phyloP scores from a whole-genome alignment of 805 yeast species.

The Candida oleophila region DNA sequence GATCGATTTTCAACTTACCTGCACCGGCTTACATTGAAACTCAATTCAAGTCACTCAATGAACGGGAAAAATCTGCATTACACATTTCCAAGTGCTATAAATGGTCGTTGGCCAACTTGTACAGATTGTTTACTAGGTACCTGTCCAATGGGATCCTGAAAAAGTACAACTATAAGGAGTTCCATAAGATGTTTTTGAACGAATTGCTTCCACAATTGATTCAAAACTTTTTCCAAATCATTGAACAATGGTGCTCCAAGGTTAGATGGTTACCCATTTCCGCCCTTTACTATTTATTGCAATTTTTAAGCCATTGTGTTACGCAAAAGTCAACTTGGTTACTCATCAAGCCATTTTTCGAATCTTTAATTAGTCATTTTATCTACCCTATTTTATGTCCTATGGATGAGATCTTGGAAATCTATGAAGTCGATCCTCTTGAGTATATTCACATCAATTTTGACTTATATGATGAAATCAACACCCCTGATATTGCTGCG shows the following conservation, averaged over 20 bases:
- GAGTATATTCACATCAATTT: slow-evolving; percentile 79
- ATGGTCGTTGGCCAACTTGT: slow-evolving; percentile 83
- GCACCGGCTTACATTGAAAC: slow-evolving; percentile 57
- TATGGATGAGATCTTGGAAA: slow-evolving; percentile 61
- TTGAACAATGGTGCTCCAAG: slow-evolving; percentile 71
- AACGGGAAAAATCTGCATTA: slow-evolving; percentile 51
- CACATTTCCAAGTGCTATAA: slow-evolving; percentile 65
- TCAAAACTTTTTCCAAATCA: slow-evolving; percentile 58
- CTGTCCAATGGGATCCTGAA: slow-evolving; percentile 48
- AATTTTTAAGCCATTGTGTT: slow-evolving; percentile 57
- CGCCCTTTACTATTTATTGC: slow-evolving; percentile 58
- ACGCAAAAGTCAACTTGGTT: slow-evolving; percentile 59
- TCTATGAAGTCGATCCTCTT: slow-evolving; percentile 82
- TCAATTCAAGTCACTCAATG: slow-evolving; percentile 38
- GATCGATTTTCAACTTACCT: slow-evolving; percentile 58
- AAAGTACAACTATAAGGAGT: slow-evolving; percentile 59
- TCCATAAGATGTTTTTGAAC: slow-evolving; percentile 51
- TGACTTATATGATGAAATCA: slow-evolving; percentile 51
- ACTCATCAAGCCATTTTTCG: slow-evolving; percentile 61
- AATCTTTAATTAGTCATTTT: slow-evolving; percentile 64
- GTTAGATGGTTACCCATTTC: slow-evolving; percentile 69
- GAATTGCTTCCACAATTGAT: slow-evolving; percentile 75
- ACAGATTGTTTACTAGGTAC: slow-evolving; percentile 69
- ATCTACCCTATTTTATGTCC: slow-evolving; percentile 77
- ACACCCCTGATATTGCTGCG: slow-evolving; percentile 79